Evolutionary conservation across 1,139 yeast genomes (phyloP).

Genomic region (Yamadazyma conglobata): DNA sequence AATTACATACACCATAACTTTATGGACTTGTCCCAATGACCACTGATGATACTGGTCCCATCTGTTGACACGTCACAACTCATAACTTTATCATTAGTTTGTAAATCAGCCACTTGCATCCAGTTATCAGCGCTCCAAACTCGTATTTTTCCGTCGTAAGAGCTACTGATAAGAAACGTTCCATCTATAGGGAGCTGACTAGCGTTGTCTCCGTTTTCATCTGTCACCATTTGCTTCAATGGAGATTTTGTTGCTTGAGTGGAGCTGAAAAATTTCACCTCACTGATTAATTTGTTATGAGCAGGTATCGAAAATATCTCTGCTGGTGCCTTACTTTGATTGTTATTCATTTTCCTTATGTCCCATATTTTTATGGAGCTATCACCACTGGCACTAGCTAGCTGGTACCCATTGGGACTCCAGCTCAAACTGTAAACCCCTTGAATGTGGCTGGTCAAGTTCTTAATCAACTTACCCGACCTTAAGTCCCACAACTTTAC

Average conservation of each 20-base stretch:
- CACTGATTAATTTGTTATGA: conserved; percentile 72
- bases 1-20: conserved; percentile 48
- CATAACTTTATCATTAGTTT: conserved; percentile 69
- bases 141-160: conserved; percentile 68
- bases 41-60: conserved; percentile 47
- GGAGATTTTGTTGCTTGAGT: conserved; percentile 11
- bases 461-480: conserved; percentile 63
- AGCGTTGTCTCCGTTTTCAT: conserved; percentile 26
- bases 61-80: conserved; percentile 55
- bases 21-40: conserved; percentile 84
- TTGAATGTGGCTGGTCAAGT: conserved; percentile 63
- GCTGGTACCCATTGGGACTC: conserved; percentile 69
- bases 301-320: conserved; percentile 63
- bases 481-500: conserved; percentile 85
- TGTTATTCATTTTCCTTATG: conserved; percentile 42
- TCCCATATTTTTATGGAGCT: conserved; percentile 86
- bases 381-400: conserved; percentile 86
- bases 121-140: conserved; percentile 75
- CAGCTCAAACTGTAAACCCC: conserved; percentile 74
- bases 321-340: conserved; percentile 14
- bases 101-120: conserved; percentile 52
- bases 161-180: conserved; percentile 52
- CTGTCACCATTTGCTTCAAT: conserved; percentile 20
- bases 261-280: conserved; percentile 49
- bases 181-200: conserved; percentile 32